Evolutionary conservation across 495 filamentous ascomycete species (phyloP).

Genomic region (Talaromyces ruber): DNA sequence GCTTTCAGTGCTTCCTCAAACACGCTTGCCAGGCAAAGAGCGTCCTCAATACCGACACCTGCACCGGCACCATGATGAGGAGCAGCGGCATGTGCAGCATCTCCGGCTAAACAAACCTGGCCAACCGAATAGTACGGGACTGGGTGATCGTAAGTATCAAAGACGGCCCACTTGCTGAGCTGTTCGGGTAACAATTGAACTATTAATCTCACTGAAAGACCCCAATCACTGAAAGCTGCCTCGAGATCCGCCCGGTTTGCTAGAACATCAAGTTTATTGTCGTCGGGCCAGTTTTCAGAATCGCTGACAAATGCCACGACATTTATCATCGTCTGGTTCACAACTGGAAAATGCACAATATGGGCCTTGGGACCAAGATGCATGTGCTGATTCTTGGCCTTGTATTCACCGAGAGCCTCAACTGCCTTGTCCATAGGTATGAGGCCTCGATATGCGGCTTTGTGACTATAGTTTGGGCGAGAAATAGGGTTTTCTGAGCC

Average conservation of each 20-base stretch:
- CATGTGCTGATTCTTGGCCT: slow-evolving; percentile 30
- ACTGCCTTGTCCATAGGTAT: slow-evolving; percentile 38
- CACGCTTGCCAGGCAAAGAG: slow-evolving; percentile 27
- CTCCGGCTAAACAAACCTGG: slow-evolving; percentile 37
- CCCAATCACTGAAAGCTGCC: slow-evolving; percentile 25
- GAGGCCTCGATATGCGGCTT: slow-evolving; percentile 45
- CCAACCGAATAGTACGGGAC: slow-evolving; percentile 28
- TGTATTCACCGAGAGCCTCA: slow-evolving; percentile 29
- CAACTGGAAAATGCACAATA: slow-evolving; percentile 37
- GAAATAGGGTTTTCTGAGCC: slow-evolving; percentile 27
- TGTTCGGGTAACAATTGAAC: slow-evolving; percentile 31
- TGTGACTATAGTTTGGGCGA: slow-evolving; percentile 39
- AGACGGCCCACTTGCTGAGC: slow-evolving; percentile 47
- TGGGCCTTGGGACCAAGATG: slow-evolving; percentile 37
- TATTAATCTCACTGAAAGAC: slow-evolving; percentile 24
- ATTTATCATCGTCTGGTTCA: slow-evolving; percentile 29
- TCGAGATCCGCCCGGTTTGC: slow-evolving; percentile 18
- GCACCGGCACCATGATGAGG: slow-evolving; percentile 47
- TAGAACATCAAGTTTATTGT: slow-evolving; percentile 13
- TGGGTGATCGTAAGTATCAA: slow-evolving; percentile 41
- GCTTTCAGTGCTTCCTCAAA: slow-evolving; percentile 11
- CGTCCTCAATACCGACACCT: slow-evolving; percentile 48
- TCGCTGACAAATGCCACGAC: slow-evolving; percentile 32
- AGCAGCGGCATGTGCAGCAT: slow-evolving; percentile 33
- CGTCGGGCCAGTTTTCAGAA: slow-evolving; percentile 20